phyloP scores from a whole-genome alignment of 2,329 filamentous ascomycete species.

The Penicillium brevicompactum region DNA sequence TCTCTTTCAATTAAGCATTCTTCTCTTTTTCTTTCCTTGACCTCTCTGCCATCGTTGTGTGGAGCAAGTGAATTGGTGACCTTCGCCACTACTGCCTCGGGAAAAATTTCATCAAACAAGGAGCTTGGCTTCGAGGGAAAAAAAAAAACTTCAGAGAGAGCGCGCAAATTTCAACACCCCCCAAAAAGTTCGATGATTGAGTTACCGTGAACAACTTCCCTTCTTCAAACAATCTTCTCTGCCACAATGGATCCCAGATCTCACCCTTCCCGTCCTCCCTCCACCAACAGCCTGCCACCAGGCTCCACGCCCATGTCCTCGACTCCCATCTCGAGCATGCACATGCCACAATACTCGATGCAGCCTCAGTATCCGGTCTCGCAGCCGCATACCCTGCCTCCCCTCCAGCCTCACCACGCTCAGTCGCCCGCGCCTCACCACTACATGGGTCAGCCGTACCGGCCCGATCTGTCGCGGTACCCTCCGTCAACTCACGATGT shows the following conservation, averaged over 20 bases:
- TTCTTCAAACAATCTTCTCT: slow-evolving; percentile 15
- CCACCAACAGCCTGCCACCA: slow-evolving; percentile 46
- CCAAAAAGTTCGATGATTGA: slow-evolving; percentile 37
- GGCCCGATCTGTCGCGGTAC: slow-evolving; percentile 46
- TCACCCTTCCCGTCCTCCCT: slow-evolving; percentile 47
- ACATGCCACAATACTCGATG: slow-evolving; percentile 51
- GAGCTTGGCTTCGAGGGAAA: slow-evolving; percentile 16
- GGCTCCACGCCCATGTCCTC: slow-evolving; percentile 47
- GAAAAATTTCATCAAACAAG: slow-evolving; percentile 22
- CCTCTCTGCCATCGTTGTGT: slow-evolving; percentile 29
- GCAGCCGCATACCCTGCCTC: slow-evolving; percentile 49
- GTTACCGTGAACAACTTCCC: slow-evolving; percentile 31
- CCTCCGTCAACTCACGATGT: slow-evolving; percentile 47
- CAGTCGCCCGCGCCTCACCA: slow-evolving; percentile 46
- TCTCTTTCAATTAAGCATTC: slow-evolving; percentile 38
- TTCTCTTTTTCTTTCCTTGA: slow-evolving; percentile 28
- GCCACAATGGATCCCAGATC: slow-evolving; percentile 45
- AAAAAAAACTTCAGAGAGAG: slow-evolving; percentile 10
- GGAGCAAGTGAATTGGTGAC: slow-evolving; percentile 31
- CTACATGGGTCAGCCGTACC: slow-evolving; percentile 46
- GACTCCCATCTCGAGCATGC: slow-evolving; percentile 49
- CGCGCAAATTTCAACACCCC: neutral
- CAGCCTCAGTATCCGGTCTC: slow-evolving; percentile 48
- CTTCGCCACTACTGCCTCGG: slow-evolving; percentile 14
- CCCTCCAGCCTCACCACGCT: slow-evolving; percentile 49